Evolutionary conservation across 805 yeast species (phyloP), one percentile per base, ranked within the genome.

Genomic region (Suhomyces sp.): DNA sequence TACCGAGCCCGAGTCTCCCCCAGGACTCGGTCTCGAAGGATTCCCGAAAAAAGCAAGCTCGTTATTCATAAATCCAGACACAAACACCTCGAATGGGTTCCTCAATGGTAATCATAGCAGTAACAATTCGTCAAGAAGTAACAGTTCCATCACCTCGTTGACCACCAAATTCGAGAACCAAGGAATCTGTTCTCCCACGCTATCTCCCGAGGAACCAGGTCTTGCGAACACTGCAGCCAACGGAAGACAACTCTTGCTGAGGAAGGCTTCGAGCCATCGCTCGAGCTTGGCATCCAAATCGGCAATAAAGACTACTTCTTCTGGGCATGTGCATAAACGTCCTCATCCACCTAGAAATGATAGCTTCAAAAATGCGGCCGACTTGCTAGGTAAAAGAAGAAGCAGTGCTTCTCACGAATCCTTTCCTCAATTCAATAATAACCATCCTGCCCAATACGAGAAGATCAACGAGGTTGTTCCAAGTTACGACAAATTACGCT

Each of bases 151-250:
- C 48, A 60, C 57, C 54, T 69, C 74, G 2, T 53, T 71, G 17
- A 61, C 72, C 1, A 58, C 63, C 42, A 64, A 61, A 40, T 57
- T 69, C 48, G 75, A 72, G 47, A 58, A 52, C 26, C 73, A 67
- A 31, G 63, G 56, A 3, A 54, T 70, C 13, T 36, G 57, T 17
- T 64, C 69, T 1, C 66, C 69, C 6, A 49, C 60, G 12, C 29
- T 22, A 35, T 46, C 51, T 6, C 51, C 47, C 12, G 36, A 45
- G 6, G 40, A 46, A 1, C 40, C 23, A 2, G 31, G 29, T 17
- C 15, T 41, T 9, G 46, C 41, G 13, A 23, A 17, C 15, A n/a
- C 50, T 2, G 13, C 40, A 9, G 13, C 40, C 19, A 19, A 38
- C 24, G 46, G 51, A 22, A 19, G 49, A 10, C 51, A 46, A 19